phyloP scores from a whole-genome alignment of 768 basidiomycete genomes.

The Phylloporus scabripes region DNA sequence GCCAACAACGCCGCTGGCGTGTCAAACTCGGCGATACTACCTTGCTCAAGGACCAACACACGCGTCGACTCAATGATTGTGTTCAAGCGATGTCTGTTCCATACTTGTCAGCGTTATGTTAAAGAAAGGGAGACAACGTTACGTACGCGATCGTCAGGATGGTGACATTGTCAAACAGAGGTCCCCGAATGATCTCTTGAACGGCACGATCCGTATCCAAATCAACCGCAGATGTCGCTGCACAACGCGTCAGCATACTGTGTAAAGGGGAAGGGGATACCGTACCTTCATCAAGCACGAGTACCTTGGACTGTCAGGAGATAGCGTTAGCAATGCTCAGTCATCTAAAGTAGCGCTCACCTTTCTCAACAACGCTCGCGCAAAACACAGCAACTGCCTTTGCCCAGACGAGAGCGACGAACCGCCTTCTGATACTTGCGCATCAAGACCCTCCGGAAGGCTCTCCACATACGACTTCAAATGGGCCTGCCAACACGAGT shows the following conservation, averaged over 20 bases:
- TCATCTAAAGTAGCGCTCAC: constrained; percentile 26
- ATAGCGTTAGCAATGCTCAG: too few relatives aligned
- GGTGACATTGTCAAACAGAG: constrained; percentile 71
- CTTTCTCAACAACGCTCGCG: constrained; percentile 76
- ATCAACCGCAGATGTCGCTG: constrained; percentile 86
- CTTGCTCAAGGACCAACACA: constrained; percentile 77
- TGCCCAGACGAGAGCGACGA: constrained; percentile 82
- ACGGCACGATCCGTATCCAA: constrained; percentile 85
- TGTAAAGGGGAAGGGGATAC: background rate
- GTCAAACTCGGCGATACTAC: constrained; percentile 79
- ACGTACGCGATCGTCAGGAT: constrained; percentile 83
- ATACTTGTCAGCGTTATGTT: background rate
- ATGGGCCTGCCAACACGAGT: constrained; percentile 42
- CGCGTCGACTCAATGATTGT: constrained; percentile 80
- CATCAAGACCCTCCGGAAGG: constrained; percentile 64
- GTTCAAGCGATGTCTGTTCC: constrained; percentile 67
- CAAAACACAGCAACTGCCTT: constrained; percentile 83
- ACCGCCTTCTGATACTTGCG: constrained; percentile 71
- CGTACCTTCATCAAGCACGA: constrained; percentile 88
- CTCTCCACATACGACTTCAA: constrained; percentile 64
- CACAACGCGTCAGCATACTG: background rate
- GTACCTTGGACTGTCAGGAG: constrained; percentile 63
- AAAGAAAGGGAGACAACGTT: background rate
- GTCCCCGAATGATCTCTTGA: constrained; percentile 81
- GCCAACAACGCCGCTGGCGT: constrained; percentile 58